Conservation (phyloP, 2,329 filamentous ascomycete genomes). For the Atkinsonella hypoxylon region DNA sequence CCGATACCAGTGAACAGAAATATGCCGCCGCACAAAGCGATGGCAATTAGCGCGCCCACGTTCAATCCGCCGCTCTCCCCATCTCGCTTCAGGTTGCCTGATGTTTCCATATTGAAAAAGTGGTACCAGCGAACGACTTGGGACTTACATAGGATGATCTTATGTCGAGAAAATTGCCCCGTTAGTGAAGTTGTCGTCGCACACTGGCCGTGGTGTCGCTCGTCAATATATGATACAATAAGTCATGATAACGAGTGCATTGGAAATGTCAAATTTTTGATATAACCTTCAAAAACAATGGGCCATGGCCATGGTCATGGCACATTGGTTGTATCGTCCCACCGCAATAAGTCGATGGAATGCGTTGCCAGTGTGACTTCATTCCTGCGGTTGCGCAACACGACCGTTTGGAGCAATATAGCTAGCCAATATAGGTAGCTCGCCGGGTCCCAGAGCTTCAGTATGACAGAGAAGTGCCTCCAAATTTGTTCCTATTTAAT, state of each 20-base stretch:
- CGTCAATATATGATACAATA: not conserved
- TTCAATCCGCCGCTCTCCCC: constrained; percentile 13
- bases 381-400: constrained; percentile 21
- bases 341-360: constrained; percentile 22
- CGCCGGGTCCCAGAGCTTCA: not conserved
- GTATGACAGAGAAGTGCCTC: not conserved
- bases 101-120: not conserved
- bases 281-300: constrained; percentile 1
- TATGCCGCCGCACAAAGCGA: constrained; percentile 35
- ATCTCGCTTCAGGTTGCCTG: constrained; percentile 2
- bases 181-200: not conserved
- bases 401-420: not conserved
- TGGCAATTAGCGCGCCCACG: constrained; percentile 29
- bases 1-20: constrained; percentile 31
- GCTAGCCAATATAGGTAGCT: not conserved
- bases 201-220: not conserved
- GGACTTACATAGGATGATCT: not conserved
- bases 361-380: constrained; percentile 25
- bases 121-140: not conserved
- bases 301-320: not conserved
- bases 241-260: not conserved
- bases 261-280: not conserved
- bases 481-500: not conserved
- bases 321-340: not conserved
- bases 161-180: not conserved